phyloP scores from a whole-genome alignment of 2,329 filamentous ascomycete species.

The Epichloe baconii region DNA sequence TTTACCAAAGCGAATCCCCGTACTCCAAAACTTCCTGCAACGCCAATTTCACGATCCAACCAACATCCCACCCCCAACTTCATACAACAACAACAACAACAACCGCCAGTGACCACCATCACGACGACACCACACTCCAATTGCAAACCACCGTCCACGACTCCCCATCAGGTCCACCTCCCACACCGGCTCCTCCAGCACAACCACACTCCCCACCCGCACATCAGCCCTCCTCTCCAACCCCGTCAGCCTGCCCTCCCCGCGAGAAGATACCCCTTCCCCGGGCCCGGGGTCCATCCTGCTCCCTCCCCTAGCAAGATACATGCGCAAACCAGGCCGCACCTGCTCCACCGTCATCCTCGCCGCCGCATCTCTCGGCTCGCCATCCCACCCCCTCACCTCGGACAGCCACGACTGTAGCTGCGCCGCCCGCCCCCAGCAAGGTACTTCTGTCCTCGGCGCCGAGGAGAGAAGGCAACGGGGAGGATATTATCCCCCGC shows the following conservation, averaged over 20 bases:
- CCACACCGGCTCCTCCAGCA: conserved; percentile 25
- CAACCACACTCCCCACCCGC: conserved; percentile 17
- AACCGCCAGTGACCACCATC: too few species aligned
- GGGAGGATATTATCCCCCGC: conserved; percentile 13
- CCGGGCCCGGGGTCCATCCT: not conserved
- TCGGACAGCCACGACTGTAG: conserved; percentile 29
- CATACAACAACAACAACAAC: too few species aligned
- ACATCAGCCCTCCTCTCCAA: conserved; percentile 18
- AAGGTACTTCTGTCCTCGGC: conserved; percentile 22
- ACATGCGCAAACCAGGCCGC: conserved; percentile 21
- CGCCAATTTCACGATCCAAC: too few species aligned
- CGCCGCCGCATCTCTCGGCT: conserved; percentile 4
- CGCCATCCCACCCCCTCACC: conserved; percentile 20
- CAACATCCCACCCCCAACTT: too few species aligned
- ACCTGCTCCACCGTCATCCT: conserved; percentile 19
- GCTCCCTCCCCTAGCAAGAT: conserved; percentile 15
- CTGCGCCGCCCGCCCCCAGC: conserved; percentile 24
- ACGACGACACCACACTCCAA: conserved; percentile 14
- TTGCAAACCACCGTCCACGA: conserved; percentile 27
- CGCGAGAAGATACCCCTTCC: conserved; percentile 20
- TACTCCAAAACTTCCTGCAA: too few species aligned
- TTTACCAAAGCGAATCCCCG: too few species aligned
- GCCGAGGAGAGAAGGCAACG: conserved; percentile 23
- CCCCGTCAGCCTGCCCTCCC: conserved; percentile 24
- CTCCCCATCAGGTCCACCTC: conserved; percentile 21